A percentile compares a stretch with the other conserved stretches of the same genome.
Conservation (phyloP, 371 early-diverging fungal species). For the Dinochytrium kinnereticum region DNA sequence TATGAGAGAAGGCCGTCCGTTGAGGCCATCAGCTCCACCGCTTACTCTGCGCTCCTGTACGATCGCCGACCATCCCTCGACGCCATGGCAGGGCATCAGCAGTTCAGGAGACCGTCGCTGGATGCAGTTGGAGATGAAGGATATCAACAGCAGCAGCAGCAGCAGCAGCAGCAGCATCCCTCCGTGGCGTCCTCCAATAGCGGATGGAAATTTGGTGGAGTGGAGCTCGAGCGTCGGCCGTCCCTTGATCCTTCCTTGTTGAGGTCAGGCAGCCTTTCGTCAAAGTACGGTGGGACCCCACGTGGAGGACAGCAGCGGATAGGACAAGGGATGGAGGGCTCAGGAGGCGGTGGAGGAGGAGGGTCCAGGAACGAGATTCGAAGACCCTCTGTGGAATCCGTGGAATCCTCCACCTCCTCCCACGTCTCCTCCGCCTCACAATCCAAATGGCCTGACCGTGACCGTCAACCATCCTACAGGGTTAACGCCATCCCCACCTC, state of each 20-base stretch:
- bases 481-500: too few relatives aligned
- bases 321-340: too few relatives aligned
- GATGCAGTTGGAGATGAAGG: too few relatives aligned
- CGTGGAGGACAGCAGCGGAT: neutral
- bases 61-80: conserved; percentile 18
- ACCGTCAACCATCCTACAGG: too few relatives aligned
- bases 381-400: too few relatives aligned
- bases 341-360: neutral
- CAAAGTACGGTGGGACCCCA: neutral
- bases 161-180: neutral
- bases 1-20: neutral
- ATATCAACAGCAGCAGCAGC: too few relatives aligned
- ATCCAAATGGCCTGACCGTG: too few relatives aligned
- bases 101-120: conserved; percentile 4
- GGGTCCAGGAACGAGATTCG: too few relatives aligned
- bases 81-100: too few relatives aligned
- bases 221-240: conserved; percentile 1
- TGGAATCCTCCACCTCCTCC: neutral
- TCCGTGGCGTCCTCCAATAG: neutral
- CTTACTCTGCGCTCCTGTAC: neutral
- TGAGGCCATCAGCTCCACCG: conserved; percentile 9
- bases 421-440: too few relatives aligned
- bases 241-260: conserved; percentile 14
- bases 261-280: neutral
- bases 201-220: neutral